Base-by-base conservation (phyloP, 495 filamentous ascomycete genomes). In the Xylaria palmicola region DNA sequence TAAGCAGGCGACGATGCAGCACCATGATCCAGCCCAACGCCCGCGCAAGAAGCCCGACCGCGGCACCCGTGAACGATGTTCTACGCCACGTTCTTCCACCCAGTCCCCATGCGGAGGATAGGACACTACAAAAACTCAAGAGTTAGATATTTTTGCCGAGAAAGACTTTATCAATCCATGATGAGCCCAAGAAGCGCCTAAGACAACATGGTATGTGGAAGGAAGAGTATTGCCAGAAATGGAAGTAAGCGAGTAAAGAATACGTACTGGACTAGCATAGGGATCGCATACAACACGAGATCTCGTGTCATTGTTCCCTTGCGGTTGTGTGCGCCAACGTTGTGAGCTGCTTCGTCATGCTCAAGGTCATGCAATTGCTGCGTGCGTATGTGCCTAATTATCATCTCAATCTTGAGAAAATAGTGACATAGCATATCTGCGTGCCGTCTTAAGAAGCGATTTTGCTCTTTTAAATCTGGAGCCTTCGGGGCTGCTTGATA, bases 191-290 rank as follows among this genome's bases (percentile, higher is more conserved):
- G 22, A 27, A 17, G 27, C 12, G 19, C 10, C 26, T 12, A 50
- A 20, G n/a, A 19, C 26, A 19, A 32, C 19, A 32, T 19, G n/a
- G 7, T 32, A 20, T 17, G 22, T 30, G 6, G 15, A 7, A 49
- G n/a, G 15, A 30, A 17, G 17, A 1, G 26, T 2, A 29, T 29
- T 49, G 26, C 15, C n/a, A 30, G 45, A 30, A 6, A 50, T 2
- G 29, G 9, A 9, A 34, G 20, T 19, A 13, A 32, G 5, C 7
- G 6, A 10, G 9, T 19, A 3, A n/a, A 32, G 22, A 50, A 51
- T 34, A 51, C 48, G 17, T 51, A 51, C 48, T 67, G 66, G 22
- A 65, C 44, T 9, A 69, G 29, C 69, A 67, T 71, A 34, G 69
- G 69, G 4, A 71, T 63, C 27, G 53, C 48, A 58, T 65, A 51